Percentiles rank a stretch among this genome's conserved stretches.
Evolutionary conservation across 2,329 filamentous ascomycete genomes (phyloP).

Genomic region (Paecilomyces fulvus): DNA sequence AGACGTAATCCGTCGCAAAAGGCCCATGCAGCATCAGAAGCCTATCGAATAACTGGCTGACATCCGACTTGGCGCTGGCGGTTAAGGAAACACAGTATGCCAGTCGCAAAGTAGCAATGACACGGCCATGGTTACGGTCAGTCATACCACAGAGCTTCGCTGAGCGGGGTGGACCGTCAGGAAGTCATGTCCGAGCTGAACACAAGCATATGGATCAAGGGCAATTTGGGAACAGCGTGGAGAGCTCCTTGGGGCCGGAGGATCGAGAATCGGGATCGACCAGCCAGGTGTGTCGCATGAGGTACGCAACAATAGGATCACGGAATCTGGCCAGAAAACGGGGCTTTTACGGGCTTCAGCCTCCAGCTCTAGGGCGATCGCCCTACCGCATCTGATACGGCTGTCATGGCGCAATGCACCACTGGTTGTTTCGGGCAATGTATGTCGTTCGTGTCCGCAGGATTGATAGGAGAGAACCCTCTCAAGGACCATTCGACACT

Average conservation of each 20-base stretch:
- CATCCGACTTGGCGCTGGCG: background rate
- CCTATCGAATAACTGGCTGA: background rate
- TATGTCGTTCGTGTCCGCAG: background rate
- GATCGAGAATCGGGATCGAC: background rate
- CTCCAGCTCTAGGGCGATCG: background rate
- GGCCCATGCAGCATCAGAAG: background rate
- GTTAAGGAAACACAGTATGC: background rate
- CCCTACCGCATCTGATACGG: background rate
- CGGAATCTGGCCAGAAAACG: background rate
- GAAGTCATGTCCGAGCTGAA: slow-evolving; percentile 1
- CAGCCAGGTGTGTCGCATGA: background rate
- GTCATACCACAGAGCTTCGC: background rate
- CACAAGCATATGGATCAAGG: background rate
- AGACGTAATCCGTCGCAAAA: background rate
- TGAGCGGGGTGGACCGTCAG: background rate
- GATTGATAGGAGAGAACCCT: background rate
- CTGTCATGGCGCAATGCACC: background rate
- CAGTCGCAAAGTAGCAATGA: background rate
- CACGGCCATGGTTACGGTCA: background rate
- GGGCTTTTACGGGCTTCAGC: background rate
- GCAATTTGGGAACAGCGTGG: background rate
- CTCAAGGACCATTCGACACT: background rate
- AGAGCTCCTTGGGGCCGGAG: background rate
- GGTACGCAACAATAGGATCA: background rate
- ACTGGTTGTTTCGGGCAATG: background rate